Evolutionary conservation across 352 stramenopile genomes (phyloP).

Genomic region (Plasmopara viticola): DNA sequence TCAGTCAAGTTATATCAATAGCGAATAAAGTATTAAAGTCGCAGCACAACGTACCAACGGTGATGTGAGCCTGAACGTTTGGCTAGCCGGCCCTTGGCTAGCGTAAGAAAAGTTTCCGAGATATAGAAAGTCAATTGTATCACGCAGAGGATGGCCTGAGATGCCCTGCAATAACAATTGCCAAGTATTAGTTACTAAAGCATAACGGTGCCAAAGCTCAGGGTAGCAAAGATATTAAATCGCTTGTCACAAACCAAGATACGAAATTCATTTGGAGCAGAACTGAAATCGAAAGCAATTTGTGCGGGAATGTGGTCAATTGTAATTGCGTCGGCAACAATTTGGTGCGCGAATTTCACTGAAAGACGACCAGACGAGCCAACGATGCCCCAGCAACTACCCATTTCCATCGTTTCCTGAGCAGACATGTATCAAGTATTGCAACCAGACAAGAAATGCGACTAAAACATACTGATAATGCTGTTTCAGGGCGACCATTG

Average conservation of each 20-base stretch:
- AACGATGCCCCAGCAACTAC: conserved; percentile 71
- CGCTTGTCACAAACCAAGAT: conserved; percentile 36
- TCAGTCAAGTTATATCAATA: conserved; percentile 10
- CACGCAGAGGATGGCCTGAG: conserved; percentile 28
- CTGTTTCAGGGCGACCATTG: conserved; percentile 68
- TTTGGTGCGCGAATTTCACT: conserved; percentile 58
- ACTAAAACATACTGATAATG: conserved; percentile 51
- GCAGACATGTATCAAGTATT: conserved; percentile 4
- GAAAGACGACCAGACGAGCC: conserved; percentile 59
- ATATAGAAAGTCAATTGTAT: conserved; percentile 42
- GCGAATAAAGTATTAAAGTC: neutral
- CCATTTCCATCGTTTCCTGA: conserved; percentile 80
- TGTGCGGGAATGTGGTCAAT: conserved; percentile 76
- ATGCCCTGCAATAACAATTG: conserved; percentile 32
- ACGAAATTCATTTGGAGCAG: conserved; percentile 55
- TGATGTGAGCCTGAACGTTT: conserved; percentile 60
- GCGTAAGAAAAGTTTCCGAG: conserved; percentile 76
- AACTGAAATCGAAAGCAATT: conserved; percentile 65
- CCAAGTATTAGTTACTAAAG: neutral
- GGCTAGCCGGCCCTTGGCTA: conserved; percentile 39
- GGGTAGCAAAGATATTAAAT: no score
- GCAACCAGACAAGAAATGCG: neutral
- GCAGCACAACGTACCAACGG: conserved; percentile 27
- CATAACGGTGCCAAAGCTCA: conserved; percentile 2
- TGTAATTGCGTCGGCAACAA: conserved; percentile 59